phyloP scores from a whole-genome alignment of 192 early-diverging fungal genomes.

The Gamsiella multidivaricata region DNA sequence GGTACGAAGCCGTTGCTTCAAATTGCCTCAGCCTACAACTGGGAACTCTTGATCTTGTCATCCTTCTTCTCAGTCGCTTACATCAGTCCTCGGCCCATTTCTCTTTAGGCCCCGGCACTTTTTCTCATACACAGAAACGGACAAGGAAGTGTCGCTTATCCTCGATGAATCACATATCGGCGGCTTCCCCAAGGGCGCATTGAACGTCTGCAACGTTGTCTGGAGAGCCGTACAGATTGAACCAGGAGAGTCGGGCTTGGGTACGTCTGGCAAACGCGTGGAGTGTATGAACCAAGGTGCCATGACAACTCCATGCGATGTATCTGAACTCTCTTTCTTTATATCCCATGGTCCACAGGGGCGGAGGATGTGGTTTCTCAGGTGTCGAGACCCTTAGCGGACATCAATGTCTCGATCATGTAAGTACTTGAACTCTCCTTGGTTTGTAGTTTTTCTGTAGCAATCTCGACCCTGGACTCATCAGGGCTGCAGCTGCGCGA shows the following conservation, averaged over 20 bases:
- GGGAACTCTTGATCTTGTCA: background rate
- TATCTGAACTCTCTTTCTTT: background rate
- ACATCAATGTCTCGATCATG: conserved; percentile 52
- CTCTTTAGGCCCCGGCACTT: conserved; percentile 35
- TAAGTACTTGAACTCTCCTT: no score
- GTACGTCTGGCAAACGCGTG: conserved; percentile 6
- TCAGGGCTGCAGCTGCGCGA: no score
- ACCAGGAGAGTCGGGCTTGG: conserved; percentile 46
- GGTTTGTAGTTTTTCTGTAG: no score
- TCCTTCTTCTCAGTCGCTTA: background rate
- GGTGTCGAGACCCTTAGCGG: conserved; percentile 44
- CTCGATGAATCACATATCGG: conserved; percentile 33
- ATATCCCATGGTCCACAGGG: conserved; percentile 6
- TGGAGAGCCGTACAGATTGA: conserved; percentile 53
- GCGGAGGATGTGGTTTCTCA: conserved; percentile 43
- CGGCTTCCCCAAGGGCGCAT: conserved; percentile 22
- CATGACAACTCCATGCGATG: background rate
- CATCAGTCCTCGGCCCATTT: background rate
- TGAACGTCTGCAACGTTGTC: conserved; percentile 36
- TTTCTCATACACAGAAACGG: conserved; percentile 53
- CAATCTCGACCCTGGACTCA: no score
- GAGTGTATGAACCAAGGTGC: no score
- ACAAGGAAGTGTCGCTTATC: conserved; percentile 51
- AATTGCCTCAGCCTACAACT: background rate
- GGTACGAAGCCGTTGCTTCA: conserved; percentile 5